These are phyloP conservation scores for Lipomyces spencermartinsiae DNA, from an alignment of 805 yeast genomes.

Conservation along the genomic window DNA sequence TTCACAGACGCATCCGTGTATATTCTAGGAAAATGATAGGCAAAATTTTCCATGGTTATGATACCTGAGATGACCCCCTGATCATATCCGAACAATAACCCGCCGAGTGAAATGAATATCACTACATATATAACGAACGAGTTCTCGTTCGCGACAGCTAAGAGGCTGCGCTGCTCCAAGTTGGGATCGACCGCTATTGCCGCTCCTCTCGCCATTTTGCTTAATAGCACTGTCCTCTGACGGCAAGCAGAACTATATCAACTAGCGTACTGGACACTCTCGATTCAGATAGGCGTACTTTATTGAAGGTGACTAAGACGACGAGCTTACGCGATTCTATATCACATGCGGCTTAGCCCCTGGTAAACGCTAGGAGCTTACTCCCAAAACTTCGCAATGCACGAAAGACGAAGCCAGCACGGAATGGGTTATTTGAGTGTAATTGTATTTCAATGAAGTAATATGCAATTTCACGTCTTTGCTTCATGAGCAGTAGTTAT, in stretches of 20 bases:
- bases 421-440: too few relatives aligned
- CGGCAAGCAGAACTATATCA: background rate
- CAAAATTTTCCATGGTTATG: conserved; percentile 41
- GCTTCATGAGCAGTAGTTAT: too few relatives aligned
- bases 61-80: conserved; percentile 44
- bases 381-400: too few relatives aligned
- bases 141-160: conserved; percentile 16
- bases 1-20: conserved; percentile 31
- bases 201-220: background rate
- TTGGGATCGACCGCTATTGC: background rate
- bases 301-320: too few relatives aligned
- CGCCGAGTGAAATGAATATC: conserved; percentile 44
- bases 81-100: conserved; percentile 44
- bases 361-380: too few relatives aligned
- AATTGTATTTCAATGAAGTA: too few relatives aligned
- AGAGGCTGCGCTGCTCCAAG: background rate
- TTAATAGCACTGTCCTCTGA: background rate
- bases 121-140: conserved; percentile 40
- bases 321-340: too few relatives aligned
- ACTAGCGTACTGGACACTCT: background rate
- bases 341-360: background rate
- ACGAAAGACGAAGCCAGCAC: too few relatives aligned
- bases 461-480: too few relatives aligned
- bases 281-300: too few relatives aligned
- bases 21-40: conserved; percentile 33